A percentile compares a stretch with the other conserved stretches of the same genome.
These are phyloP conservation scores for Talaromyces rugulosus DNA, from an alignment of 2,329 filamentous ascomycete genomes.

Conservation along the genomic window DNA sequence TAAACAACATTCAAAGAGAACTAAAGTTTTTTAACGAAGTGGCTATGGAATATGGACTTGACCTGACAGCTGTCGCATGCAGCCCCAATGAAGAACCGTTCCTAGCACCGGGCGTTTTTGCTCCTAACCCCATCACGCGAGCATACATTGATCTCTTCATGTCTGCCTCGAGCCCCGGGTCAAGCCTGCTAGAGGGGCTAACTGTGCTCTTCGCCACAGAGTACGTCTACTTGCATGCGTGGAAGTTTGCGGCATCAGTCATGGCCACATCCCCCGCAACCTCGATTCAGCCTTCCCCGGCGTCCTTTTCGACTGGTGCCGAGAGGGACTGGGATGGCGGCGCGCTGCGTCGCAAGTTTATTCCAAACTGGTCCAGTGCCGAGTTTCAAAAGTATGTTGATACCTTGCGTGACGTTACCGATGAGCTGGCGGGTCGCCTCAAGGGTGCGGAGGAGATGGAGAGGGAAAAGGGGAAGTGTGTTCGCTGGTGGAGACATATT, in stretches of 20 bases:
- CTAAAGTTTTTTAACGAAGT: slow-evolving; percentile 65
- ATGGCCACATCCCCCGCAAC: slow-evolving; percentile 26
- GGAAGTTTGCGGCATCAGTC: slow-evolving; percentile 41
- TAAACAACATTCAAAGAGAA: slow-evolving; percentile 64
- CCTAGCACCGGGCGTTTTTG: slow-evolving; percentile 19
- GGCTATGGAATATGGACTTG: slow-evolving; percentile 56
- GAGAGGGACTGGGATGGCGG: slow-evolving; percentile 59
- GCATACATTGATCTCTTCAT: slow-evolving; percentile 58
- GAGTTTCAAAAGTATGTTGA: slow-evolving; percentile 60
- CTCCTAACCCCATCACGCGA: slow-evolving; percentile 45
- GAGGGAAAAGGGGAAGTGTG: slow-evolving; percentile 38
- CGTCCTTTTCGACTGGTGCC: slow-evolving; percentile 7
- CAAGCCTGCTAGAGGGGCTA: slow-evolving; percentile 61
- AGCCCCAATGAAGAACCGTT: slow-evolving; percentile 7
- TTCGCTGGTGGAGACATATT: slow-evolving; percentile 47
- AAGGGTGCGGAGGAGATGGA: slow-evolving; percentile 32
- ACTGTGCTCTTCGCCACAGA: slow-evolving; percentile 77
- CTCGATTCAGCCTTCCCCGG: slow-evolving; percentile 13
- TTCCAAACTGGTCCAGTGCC: slow-evolving; percentile 63
- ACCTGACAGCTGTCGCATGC: slow-evolving; percentile 38
- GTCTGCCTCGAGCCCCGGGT: slow-evolving; percentile 48
- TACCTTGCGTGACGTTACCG: slow-evolving; percentile 51
- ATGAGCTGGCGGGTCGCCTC: slow-evolving; percentile 48
- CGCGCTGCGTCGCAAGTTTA: slow-evolving; percentile 60
- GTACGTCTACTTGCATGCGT: slow-evolving; percentile 58